Base-by-base conservation (phyloP, 108 stramenopile species). In the Pseudonitzschia multiseries region DNA sequence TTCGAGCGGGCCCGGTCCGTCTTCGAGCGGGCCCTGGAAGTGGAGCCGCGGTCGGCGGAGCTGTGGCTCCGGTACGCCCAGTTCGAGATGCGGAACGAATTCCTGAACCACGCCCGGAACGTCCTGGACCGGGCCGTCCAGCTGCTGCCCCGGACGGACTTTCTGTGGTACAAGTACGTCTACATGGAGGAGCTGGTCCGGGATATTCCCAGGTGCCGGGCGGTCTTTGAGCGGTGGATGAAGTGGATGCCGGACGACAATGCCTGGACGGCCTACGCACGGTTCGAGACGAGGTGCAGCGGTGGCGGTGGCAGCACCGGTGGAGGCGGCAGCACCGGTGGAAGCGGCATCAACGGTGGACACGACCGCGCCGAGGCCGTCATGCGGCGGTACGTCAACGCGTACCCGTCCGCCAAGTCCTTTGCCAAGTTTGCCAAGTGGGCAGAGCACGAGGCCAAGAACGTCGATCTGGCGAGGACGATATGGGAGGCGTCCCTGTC, bases 181-280 rank as follows among this genome's bases (percentile, higher is more conserved):
- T 99, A 96, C 78, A 90, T 99, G 96, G 99, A 99, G 85, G 99
- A 99, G 77, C 93, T 97, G 94, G 87, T 98, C 46, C 94, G 97
- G 52, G 96, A 98, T 69, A 73, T 90, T 27, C 86, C 90, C 73
- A 95, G 95, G 74, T 96, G 94, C 66, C 79, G 99, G 14, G 84
- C 89, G 15, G 96, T 99, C 56, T 99, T 98, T 75, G 98, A 99
- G 75, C 81, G 99, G 69, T 99, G 98, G 98, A 99, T 99, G 99
- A 86, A 94, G 46, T 99, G 98, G 98, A 88, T 93, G 85, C 98
- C 99, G 32, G 98, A 98, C 72, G 98, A 97, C 77, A 90, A 96
- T 67, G 98, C 97, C 1, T 99, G 97, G 97, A 57, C 84, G 69
- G 83, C 95, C 24, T 99, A 88, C 82, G 95, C 96, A 5, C 84